Evolutionary conservation across 192 early-diverging fungal species (phyloP).

Genomic region (Kickxella alabastrina): DNA sequence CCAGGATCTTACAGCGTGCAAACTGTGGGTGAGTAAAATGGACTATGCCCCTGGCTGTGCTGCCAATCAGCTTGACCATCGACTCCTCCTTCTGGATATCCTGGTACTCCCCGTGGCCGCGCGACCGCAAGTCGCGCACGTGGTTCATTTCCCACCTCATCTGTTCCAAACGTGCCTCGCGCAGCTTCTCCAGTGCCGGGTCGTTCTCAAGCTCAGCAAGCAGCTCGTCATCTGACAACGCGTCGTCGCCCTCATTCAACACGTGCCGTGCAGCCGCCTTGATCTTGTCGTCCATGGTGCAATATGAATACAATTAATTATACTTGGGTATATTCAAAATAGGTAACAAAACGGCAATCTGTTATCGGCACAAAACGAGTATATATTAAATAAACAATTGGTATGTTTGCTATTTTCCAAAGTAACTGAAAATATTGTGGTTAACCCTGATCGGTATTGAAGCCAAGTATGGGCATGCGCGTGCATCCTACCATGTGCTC

Average conservation of each 20-base stretch:
- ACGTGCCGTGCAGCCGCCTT: slow-evolving; percentile 29
- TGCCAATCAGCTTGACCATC: slow-evolving; percentile 74
- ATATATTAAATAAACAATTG: too few relatives aligned
- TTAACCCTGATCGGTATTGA: too few relatives aligned
- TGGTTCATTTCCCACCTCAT: slow-evolving; percentile 71
- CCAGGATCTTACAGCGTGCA: slow-evolving; percentile 88
- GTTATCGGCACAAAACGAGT: too few relatives aligned
- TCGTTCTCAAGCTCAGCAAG: slow-evolving; percentile 86
- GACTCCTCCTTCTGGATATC: slow-evolving; percentile 79
- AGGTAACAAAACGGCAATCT: too few relatives aligned
- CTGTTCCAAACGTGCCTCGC: slow-evolving; percentile 82
- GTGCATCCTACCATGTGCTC: too few relatives aligned
- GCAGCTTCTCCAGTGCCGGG: slow-evolving; percentile 61
- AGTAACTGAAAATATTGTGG: too few relatives aligned
- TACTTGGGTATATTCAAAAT: too few relatives aligned
- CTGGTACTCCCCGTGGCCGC: slow-evolving; percentile 71
- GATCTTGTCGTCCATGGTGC: slow-evolving; percentile 40
- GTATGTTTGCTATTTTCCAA: too few relatives aligned
- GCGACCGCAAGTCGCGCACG: slow-evolving; percentile 58
- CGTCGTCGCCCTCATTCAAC: slow-evolving; percentile 49
- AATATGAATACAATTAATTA: too few relatives aligned
- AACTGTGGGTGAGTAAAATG: slow-evolving; percentile 95
- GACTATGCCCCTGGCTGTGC: slow-evolving; percentile 60
- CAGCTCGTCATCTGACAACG: slow-evolving; percentile 72
- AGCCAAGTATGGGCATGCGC: too few relatives aligned